These are phyloP conservation scores for Colletotrichum sp. DNA, from an alignment of 2,329 filamentous ascomycete genomes.

Conservation along the genomic window DNA sequence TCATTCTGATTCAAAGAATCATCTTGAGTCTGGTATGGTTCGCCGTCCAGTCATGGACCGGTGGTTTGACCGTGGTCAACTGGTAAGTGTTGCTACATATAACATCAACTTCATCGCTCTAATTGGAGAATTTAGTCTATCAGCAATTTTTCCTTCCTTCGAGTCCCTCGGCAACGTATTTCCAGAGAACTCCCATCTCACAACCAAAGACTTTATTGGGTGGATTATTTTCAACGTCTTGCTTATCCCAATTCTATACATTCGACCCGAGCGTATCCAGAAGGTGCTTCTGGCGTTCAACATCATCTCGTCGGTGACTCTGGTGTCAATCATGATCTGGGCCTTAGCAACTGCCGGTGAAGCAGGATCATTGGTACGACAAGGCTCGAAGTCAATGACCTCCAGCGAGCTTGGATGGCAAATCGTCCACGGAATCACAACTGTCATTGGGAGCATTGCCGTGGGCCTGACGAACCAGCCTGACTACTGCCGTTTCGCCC, in stretches of 20 bases:
- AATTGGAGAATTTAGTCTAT: constrained; percentile 19
- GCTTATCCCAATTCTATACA: constrained; percentile 43
- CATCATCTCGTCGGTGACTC: constrained; percentile 31
- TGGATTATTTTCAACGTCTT: constrained; percentile 32
- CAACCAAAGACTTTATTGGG: constrained; percentile 32
- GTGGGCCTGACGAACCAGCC: constrained; percentile 50
- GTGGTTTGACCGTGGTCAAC: constrained; percentile 26
- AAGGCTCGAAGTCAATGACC: constrained; percentile 13
- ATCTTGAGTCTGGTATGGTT: constrained; percentile 44
- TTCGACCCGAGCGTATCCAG: constrained; percentile 45
- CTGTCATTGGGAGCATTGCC: constrained; percentile 47
- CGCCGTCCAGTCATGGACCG: constrained; percentile 36
- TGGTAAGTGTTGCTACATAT: not conserved
- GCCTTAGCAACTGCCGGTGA: constrained; percentile 35
- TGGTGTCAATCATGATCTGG: constrained; percentile 40
- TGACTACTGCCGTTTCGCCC: constrained; percentile 49
- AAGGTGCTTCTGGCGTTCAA: constrained; percentile 32
- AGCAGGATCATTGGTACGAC: constrained; percentile 30
- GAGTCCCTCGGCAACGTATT: constrained; percentile 27
- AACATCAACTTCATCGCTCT: not conserved
- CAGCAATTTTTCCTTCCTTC: constrained; percentile 31
- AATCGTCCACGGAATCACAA: constrained; percentile 42
- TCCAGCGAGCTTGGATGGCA: constrained; percentile 37
- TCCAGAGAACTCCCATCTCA: constrained; percentile 26
- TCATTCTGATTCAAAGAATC: constrained; percentile 43